phyloP scores from a whole-genome alignment of 1,284 basidiomycete genomes.

The Apiotrichum siamense region DNA sequence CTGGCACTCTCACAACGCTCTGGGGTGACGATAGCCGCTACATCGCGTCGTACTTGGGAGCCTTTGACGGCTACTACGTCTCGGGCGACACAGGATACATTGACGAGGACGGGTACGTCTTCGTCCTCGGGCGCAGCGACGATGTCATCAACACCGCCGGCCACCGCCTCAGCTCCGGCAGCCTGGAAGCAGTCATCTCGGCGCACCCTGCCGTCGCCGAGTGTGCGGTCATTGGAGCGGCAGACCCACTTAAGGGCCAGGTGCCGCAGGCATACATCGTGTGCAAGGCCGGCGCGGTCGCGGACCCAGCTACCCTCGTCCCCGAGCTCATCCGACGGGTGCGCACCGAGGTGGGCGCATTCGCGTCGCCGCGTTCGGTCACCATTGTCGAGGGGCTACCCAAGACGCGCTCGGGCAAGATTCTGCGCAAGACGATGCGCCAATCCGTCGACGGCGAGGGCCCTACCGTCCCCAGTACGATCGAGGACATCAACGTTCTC shows the following conservation, averaged over 20 bases:
- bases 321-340: slow-evolving; percentile 77
- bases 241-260: slow-evolving; percentile 65
- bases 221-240: slow-evolving; percentile 69
- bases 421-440: slow-evolving; percentile 74
- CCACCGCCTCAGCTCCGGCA: slow-evolving; percentile 87
- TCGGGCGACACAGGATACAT: slow-evolving; percentile 89
- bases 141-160: slow-evolving; percentile 65
- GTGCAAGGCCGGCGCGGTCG: slow-evolving; percentile 25
- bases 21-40: slow-evolving; percentile 77
- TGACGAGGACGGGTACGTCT: slow-evolving; percentile 89
- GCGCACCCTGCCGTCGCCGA: slow-evolving; percentile 86
- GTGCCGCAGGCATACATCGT: slow-evolving; percentile 59
- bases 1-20: slow-evolving; percentile 59
- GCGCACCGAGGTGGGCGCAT: slow-evolving; percentile 84
- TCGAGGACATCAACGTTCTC: slow-evolving; percentile 6
- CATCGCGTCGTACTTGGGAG: slow-evolving; percentile 83
- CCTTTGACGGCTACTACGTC: slow-evolving; percentile 42
- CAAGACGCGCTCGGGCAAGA: slow-evolving; percentile 89
- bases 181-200: slow-evolving; percentile 89
- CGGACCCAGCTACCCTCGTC: slow-evolving; percentile 54
- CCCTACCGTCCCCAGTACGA: slow-evolving; percentile 7
- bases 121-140: slow-evolving; percentile 92
- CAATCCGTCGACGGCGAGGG: slow-evolving; percentile 8
- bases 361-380: slow-evolving; percentile 87
- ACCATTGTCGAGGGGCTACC: slow-evolving; percentile 70